phyloP scores from a whole-genome alignment of 1,139 yeast genomes.

The Petasospora fabianii region DNA sequence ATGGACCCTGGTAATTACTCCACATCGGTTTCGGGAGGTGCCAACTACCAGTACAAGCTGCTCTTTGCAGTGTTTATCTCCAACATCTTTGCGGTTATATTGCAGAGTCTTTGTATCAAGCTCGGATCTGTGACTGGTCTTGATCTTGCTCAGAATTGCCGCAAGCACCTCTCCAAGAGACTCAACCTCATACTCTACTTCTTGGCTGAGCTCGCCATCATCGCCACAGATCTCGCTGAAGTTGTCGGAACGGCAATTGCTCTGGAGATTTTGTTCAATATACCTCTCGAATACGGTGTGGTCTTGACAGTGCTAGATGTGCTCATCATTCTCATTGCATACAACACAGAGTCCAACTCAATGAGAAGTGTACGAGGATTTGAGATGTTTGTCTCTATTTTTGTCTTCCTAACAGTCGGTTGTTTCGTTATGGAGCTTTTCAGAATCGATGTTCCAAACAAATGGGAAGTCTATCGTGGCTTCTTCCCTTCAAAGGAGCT shows the following conservation, averaged over 20 bases:
- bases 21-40: constrained; percentile 92
- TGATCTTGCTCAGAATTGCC: constrained; percentile 84
- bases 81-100: constrained; percentile 79
- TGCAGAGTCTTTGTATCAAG: constrained; percentile 81
- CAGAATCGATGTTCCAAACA: constrained; percentile 56
- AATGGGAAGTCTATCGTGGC: constrained; percentile 60
- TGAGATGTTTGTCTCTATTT: constrained; percentile 71
- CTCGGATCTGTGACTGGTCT: constrained; percentile 89
- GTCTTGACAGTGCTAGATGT: constrained; percentile 82
- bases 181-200: constrained; percentile 61
- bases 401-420: constrained; percentile 78
- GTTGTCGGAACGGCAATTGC: constrained; percentile 94
- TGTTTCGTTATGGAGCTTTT: constrained; percentile 82
- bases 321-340: constrained; percentile 77
- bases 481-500: constrained; percentile 74
- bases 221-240: constrained; percentile 91
- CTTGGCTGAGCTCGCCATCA: constrained; percentile 82
- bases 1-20: constrained; percentile 98
- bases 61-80: constrained; percentile 78
- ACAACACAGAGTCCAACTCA: constrained; percentile 78
- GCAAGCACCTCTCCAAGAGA: constrained; percentile 63
- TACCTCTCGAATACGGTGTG: constrained; percentile 81
- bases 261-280: constrained; percentile 69
- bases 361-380: constrained; percentile 74
- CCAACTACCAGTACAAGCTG: constrained; percentile 78